Conservation (phyloP, 2,329 filamentous ascomycete genomes). For the Aspergillus niger region DNA sequence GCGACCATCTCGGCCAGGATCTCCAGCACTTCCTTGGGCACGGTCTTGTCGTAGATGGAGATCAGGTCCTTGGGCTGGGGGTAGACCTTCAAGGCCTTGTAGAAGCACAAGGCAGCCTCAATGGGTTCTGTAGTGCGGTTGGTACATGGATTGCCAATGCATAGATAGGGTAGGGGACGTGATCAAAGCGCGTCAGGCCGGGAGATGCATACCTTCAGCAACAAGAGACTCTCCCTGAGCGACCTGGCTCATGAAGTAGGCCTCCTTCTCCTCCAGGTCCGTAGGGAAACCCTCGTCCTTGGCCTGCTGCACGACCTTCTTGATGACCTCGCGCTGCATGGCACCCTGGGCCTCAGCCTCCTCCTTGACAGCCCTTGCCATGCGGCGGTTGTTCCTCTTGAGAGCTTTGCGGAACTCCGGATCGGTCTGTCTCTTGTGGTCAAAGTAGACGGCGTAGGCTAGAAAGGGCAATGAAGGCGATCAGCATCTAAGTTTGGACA, state of each 20-base stretch:
- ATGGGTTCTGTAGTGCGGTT: slow-evolving; percentile 51
- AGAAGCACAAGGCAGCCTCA: slow-evolving; percentile 92
- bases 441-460: slow-evolving; percentile 69
- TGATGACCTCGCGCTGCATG: slow-evolving; percentile 65
- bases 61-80: slow-evolving; percentile 91
- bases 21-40: slow-evolving; percentile 95
- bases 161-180: neutral
- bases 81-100: slow-evolving; percentile 98
- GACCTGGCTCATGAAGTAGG: slow-evolving; percentile 95
- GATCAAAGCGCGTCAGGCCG: slow-evolving; percentile 3
- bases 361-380: slow-evolving; percentile 51
- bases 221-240: slow-evolving; percentile 82
- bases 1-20: slow-evolving; percentile 98
- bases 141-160: slow-evolving; percentile 15
- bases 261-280: slow-evolving; percentile 89
- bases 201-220: slow-evolving; percentile 69
- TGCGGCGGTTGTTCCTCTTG: slow-evolving; percentile 51
- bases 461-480: neutral
- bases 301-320: slow-evolving; percentile 73
- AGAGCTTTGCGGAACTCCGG: slow-evolving; percentile 63
- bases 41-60: slow-evolving; percentile 96
- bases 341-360: slow-evolving; percentile 50
- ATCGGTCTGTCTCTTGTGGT: slow-evolving; percentile 65
- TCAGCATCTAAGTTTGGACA: slow-evolving; percentile 18
- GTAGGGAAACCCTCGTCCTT: slow-evolving; percentile 89